Conservation (phyloP, 345 rosid genomes). For the Populus davidiana region DNA sequence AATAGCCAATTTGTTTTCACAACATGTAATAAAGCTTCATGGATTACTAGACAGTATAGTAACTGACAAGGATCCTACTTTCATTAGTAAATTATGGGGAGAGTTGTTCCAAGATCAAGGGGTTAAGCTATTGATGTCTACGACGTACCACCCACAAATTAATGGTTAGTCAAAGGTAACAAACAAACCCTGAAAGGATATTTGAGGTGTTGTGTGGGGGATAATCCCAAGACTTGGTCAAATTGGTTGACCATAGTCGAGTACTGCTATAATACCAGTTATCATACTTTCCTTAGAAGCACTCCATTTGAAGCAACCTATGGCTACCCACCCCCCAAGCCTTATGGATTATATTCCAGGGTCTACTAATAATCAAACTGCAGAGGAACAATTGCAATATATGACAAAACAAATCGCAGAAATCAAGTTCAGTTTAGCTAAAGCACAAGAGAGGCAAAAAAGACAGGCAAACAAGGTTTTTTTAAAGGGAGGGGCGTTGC, state of each 20-base stretch:
- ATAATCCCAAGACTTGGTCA: background rate
- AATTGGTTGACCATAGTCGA: background rate
- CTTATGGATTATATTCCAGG: too few relatives aligned
- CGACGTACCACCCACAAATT: too few relatives aligned
- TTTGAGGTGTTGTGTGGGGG: background rate
- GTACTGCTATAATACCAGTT: accelerated
- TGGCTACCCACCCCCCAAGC: too few relatives aligned
- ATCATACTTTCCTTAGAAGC: background rate
- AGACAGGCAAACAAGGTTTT: background rate
- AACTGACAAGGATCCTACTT: background rate
- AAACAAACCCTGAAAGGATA: too few relatives aligned
- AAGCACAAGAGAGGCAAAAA: background rate
- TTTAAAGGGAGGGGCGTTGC: too few relatives aligned
- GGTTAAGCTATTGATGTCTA: too few relatives aligned
- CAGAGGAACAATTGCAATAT: too few relatives aligned
- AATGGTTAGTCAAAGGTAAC: background rate
- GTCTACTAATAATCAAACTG: background rate
- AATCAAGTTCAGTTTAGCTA: background rate
- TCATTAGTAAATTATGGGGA: background rate
- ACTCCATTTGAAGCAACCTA: too few relatives aligned
- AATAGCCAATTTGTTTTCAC: background rate
- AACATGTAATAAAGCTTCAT: background rate
- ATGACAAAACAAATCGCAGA: too few relatives aligned
- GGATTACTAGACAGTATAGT: background rate
- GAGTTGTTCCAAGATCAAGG: background rate